Evolutionary conservation across 495 filamentous ascomycete species (phyloP).

Genomic region (Talaromyces thailandensis): DNA sequence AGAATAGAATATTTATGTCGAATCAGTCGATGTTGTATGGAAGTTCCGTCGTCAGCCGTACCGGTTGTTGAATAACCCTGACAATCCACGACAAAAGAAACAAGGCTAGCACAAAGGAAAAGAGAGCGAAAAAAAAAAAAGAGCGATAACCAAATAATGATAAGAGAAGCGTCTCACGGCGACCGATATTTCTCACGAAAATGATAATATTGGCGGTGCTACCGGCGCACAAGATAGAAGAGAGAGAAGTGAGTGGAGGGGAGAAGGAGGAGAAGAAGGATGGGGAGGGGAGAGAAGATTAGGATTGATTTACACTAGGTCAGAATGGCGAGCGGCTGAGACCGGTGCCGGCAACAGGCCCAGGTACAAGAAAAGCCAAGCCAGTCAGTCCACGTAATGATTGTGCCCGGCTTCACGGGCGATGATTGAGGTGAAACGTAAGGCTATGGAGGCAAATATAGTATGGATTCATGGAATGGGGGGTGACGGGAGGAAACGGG

Average conservation of each 20-base stretch:
- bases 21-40: neutral
- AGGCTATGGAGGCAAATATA: neutral
- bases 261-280: neutral
- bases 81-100: neutral
- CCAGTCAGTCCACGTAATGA: slow-evolving; percentile 1
- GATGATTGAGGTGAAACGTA: slow-evolving; percentile 1
- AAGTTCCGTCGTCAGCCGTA: neutral
- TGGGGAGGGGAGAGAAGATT: neutral
- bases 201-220: neutral
- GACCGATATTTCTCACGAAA: neutral
- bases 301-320: neutral
- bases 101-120: neutral
- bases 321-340: slow-evolving; percentile 1
- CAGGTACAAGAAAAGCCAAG: neutral
- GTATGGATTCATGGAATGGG: neutral
- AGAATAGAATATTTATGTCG: neutral
- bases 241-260: neutral
- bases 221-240: neutral
- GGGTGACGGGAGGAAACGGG: neutral
- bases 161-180: neutral
- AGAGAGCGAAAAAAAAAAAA: neutral
- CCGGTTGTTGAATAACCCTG: neutral
- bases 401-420: neutral
- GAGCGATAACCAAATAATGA: neutral
- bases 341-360: neutral